Conservation (phyloP, 495 filamentous ascomycete genomes). For the Aspergillus homomorphus region DNA sequence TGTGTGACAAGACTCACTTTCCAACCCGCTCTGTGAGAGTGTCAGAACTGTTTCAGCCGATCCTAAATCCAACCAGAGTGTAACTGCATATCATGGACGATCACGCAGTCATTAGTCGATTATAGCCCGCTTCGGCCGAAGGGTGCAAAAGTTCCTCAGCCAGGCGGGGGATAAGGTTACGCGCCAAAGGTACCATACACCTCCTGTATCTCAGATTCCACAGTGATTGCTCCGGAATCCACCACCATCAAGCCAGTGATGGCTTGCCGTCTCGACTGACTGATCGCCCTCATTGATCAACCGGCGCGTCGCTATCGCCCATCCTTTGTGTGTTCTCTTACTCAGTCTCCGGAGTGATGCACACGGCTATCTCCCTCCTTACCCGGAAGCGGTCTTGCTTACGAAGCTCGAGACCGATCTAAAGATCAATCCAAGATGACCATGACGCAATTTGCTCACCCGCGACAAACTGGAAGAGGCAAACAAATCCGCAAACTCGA, state of each 20-base stretch:
- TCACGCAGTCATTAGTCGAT: not conserved
- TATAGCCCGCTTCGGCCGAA: not conserved
- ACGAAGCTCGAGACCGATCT: not conserved
- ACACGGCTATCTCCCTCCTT: too few relatives aligned
- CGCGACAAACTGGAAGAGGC: not conserved
- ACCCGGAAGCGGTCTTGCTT: not conserved
- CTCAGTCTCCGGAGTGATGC: too few relatives aligned
- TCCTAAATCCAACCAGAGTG: not conserved
- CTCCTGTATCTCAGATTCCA: not conserved
- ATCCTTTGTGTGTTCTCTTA: too few relatives aligned
- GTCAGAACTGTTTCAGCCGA: not conserved
- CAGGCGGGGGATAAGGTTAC: not conserved
- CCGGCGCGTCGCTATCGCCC: too few relatives aligned
- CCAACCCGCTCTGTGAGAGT: not conserved
- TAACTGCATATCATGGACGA: not conserved
- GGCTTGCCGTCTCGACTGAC: not conserved
- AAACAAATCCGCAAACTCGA: not conserved
- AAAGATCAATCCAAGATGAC: not conserved
- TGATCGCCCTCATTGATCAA: not conserved
- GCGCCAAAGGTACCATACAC: not conserved
- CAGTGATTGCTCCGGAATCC: not conserved
- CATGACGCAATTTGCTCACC: not conserved
- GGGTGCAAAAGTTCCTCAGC: not conserved
- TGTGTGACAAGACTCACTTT: not conserved
- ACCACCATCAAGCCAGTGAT: not conserved